phyloP scores from a whole-genome alignment of 495 filamentous ascomycete genomes.

The Aspergillus steynii region DNA sequence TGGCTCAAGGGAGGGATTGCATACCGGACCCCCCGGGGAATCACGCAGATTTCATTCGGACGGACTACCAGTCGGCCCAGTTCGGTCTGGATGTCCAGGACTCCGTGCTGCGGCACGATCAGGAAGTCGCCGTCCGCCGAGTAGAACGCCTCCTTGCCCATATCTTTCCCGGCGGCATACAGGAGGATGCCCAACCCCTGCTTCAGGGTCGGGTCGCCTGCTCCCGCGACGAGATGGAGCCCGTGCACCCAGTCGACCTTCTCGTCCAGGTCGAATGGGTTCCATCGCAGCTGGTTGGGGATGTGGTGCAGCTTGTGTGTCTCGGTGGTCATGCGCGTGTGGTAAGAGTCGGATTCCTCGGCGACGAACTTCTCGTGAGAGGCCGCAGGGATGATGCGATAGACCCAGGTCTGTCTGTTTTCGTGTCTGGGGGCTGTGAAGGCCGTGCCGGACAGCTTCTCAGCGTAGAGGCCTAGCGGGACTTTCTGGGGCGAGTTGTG shows the following conservation, averaged over 20 bases:
- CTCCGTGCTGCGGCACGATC: slow-evolving; percentile 81
- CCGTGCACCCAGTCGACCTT: slow-evolving; percentile 78
- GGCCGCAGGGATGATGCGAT: slow-evolving; percentile 82
- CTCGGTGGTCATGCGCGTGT: slow-evolving; percentile 50
- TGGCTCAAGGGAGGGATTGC: neutral
- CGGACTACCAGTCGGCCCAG: slow-evolving; percentile 78
- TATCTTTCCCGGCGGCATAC: slow-evolving; percentile 78
- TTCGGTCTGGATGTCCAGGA: slow-evolving; percentile 84
- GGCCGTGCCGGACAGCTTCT: slow-evolving; percentile 91
- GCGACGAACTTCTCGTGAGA: slow-evolving; percentile 74
- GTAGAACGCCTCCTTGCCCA: slow-evolving; percentile 79
- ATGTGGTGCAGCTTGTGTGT: slow-evolving; percentile 60
- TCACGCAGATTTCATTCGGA: slow-evolving; percentile 86
- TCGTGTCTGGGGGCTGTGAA: slow-evolving; percentile 89
- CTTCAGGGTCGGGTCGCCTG: slow-evolving; percentile 81
- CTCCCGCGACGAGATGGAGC: slow-evolving; percentile 74
- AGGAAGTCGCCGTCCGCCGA: slow-evolving; percentile 89
- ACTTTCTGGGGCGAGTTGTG: slow-evolving; percentile 89
- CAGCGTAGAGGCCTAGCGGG: slow-evolving; percentile 80
- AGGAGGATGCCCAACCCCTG: slow-evolving; percentile 78
- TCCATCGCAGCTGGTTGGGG: slow-evolving; percentile 90
- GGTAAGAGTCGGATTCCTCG: slow-evolving; percentile 53
- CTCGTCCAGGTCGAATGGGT: slow-evolving; percentile 78
- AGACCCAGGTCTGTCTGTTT: slow-evolving; percentile 94
- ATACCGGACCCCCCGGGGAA: slow-evolving; percentile 71